These are phyloP conservation scores for Posidonia australis DNA, from an alignment of 106 monocot species.

Conservation along the genomic window DNA sequence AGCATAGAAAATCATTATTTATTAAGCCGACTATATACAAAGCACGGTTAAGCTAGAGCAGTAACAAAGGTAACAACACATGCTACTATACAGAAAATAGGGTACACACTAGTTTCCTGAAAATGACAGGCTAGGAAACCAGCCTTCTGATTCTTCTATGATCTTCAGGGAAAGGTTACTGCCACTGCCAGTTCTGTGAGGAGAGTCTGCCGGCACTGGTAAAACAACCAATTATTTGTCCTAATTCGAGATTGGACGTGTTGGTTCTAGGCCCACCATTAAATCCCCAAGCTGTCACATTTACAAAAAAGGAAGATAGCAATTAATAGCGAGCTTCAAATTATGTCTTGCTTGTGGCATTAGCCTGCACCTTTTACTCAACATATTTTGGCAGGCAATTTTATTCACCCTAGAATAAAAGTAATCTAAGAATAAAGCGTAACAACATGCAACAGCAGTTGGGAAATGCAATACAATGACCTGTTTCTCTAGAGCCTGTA, in stretches of 20 bases:
- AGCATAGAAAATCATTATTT: too few relatives aligned
- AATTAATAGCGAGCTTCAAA: background rate
- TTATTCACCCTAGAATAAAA: background rate
- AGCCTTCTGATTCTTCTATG: background rate
- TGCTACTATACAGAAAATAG: too few relatives aligned
- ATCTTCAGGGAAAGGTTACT: background rate
- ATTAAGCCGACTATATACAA: too few relatives aligned
- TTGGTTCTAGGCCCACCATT: constrained; percentile 23
- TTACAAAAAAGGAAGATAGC: background rate
- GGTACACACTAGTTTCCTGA: too few relatives aligned
- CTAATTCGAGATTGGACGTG: constrained; percentile 9
- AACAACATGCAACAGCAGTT: background rate
- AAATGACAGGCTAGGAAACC: background rate
- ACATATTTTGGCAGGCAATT: background rate
- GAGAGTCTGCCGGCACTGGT: constrained; percentile 6
- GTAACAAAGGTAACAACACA: too few relatives aligned
- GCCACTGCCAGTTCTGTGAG: constrained; percentile 4
- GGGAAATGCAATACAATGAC: background rate
- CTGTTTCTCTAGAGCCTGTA: constrained; percentile 1
- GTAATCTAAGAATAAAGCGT: background rate
- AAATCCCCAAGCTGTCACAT: constrained; percentile 34
- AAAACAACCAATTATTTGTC: constrained; percentile 6
- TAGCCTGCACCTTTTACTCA: background rate
- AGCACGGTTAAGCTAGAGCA: too few relatives aligned
- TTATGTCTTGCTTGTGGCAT: background rate